phyloP scores from a whole-genome alignment of 345 rosid genomes.

The Eutrema yunnanense region DNA sequence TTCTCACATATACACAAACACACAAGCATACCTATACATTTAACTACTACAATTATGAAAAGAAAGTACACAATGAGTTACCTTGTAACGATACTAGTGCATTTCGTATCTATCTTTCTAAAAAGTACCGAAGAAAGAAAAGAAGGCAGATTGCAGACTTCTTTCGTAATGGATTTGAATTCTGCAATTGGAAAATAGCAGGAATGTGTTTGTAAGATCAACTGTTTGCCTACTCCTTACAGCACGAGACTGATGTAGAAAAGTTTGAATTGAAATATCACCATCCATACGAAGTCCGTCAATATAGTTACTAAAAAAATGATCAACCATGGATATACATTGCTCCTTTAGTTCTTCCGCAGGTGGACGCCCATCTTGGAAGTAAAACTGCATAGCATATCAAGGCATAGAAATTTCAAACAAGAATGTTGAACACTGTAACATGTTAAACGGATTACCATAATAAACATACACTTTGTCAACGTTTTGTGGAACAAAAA shows the following conservation, averaged over 20 bases:
- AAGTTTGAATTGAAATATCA: constrained; percentile 30
- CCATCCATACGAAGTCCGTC: constrained; percentile 66
- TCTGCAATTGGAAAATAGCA: constrained; percentile 42
- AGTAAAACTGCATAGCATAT: constrained; percentile 64
- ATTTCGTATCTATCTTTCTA: constrained; percentile 55
- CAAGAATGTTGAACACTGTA: background rate
- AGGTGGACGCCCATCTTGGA: constrained; percentile 73
- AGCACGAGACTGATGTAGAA: background rate
- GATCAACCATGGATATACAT: constrained; percentile 49
- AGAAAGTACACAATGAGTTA: constrained; percentile 24
- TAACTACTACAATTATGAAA: background rate
- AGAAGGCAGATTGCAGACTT: constrained; percentile 86
- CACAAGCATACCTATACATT: background rate
- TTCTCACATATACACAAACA: background rate
- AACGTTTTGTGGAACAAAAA: background rate
- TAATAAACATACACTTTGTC: background rate
- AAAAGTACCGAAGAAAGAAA: constrained; percentile 64
- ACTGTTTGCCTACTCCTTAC: background rate
- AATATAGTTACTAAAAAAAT: constrained; percentile 42
- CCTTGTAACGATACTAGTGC: constrained; percentile 69
- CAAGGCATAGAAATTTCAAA: background rate
- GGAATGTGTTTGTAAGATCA: constrained; percentile 4
- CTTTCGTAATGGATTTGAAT: constrained; percentile 65
- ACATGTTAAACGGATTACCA: background rate
- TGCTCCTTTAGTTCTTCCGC: constrained; percentile 66